Evolutionary conservation across 129 eudicot genomes (phyloP).

Genomic region (Artemisia tridentata): DNA sequence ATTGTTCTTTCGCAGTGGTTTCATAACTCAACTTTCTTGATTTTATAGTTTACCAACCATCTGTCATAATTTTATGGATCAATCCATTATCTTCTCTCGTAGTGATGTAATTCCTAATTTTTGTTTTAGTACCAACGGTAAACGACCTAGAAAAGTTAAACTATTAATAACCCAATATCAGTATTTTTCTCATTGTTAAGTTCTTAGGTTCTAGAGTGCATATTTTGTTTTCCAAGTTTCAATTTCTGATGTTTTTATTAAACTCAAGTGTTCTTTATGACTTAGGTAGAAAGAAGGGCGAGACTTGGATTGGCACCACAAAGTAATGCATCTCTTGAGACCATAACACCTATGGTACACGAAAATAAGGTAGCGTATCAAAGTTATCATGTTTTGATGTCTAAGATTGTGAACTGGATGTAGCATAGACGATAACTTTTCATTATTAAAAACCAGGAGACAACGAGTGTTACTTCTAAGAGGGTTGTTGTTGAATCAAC

Average conservation of each 20-base stretch:
- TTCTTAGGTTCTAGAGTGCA: too few relatives aligned
- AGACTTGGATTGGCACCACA: conserved; percentile 41
- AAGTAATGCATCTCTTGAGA: conserved; percentile 34
- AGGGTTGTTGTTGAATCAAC: conserved; percentile 29
- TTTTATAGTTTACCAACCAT: too few relatives aligned
- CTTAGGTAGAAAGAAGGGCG: conserved; percentile 64
- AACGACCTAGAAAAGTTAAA: too few relatives aligned
- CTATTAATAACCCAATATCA: too few relatives aligned
- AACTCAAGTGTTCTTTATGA: too few relatives aligned
- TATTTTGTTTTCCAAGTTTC: too few relatives aligned
- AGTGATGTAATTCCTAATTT: too few relatives aligned
- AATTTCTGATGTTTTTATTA: too few relatives aligned
- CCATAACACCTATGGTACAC: conserved; percentile 30
- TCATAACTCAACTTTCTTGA: neutral
- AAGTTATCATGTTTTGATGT: conserved; percentile 16
- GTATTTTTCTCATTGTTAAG: too few relatives aligned
- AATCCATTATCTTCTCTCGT: too few relatives aligned
- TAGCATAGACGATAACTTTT: neutral
- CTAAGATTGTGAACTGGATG: conserved; percentile 10
- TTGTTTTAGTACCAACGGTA: too few relatives aligned
- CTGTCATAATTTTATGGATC: too few relatives aligned
- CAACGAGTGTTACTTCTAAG: conserved; percentile 33
- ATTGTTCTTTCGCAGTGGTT: neutral
- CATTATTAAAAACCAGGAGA: conserved; percentile 32
- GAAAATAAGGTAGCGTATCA: conserved; percentile 39